Evolutionary conservation across 306 rosid genomes (phyloP).

Genomic region (Neltuma alba): DNA sequence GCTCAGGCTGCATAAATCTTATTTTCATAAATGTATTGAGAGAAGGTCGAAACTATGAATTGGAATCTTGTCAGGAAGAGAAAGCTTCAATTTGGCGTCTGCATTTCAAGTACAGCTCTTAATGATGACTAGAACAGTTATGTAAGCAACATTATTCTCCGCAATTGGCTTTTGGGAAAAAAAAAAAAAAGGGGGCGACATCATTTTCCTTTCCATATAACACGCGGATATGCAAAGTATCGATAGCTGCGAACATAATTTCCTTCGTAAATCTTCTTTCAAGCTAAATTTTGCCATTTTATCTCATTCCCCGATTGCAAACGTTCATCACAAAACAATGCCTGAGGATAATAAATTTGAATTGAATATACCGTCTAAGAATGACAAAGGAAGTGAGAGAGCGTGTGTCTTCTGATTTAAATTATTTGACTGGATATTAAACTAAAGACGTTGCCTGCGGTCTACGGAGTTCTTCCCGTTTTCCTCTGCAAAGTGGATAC

Average conservation of each 20-base stretch:
- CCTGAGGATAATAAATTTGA: not conserved
- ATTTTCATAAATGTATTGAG: not conserved
- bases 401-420: slow-evolving; percentile 1
- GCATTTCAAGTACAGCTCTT: not conserved
- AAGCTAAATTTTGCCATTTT: not conserved
- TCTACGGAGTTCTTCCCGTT: slow-evolving; percentile 25
- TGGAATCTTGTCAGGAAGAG: not conserved
- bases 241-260: not conserved
- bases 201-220: slow-evolving; percentile 12
- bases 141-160: slow-evolving; percentile 5
- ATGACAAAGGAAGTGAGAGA: not conserved
- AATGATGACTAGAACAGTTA: not conserved
- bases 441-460: slow-evolving; percentile 6
- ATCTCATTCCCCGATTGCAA: not conserved
- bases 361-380: not conserved
- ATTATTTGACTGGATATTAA: slow-evolving; percentile 16
- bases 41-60: not conserved
- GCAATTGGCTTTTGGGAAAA: not conserved
- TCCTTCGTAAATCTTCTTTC: not conserved
- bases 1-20: not conserved
- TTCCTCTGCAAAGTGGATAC: slow-evolving; percentile 37
- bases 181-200: not conserved
- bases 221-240: not conserved
- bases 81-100: not conserved
- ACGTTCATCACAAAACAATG: slow-evolving; percentile 14